These are phyloP conservation scores for Pezicula rhizophila DNA, from an alignment of 2,329 filamentous ascomycete genomes.

Conservation along the genomic window DNA sequence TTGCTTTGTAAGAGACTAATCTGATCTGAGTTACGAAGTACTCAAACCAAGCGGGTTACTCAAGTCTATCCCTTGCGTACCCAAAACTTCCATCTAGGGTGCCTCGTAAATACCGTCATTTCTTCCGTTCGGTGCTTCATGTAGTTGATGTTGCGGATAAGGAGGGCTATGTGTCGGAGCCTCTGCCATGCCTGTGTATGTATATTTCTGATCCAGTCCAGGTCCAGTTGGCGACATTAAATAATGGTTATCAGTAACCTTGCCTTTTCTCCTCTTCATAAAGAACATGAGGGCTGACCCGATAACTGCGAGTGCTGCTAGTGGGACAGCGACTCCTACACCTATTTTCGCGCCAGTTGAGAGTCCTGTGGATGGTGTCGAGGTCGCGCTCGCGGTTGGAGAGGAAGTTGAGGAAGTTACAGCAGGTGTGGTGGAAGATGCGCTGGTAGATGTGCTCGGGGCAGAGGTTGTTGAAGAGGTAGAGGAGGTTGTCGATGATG, in stretches of 20 bases:
- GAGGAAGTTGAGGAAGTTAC: background rate
- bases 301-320: background rate
- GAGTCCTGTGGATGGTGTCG: background rate
- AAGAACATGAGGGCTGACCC: background rate
- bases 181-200: background rate
- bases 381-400: background rate
- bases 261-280: background rate
- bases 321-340: background rate
- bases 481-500: background rate
- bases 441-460: background rate
- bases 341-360: background rate
- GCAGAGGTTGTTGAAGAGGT: background rate
- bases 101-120: background rate
- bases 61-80: too few relatives aligned
- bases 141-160: background rate
- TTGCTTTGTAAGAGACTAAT: too few relatives aligned
- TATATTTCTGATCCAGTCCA: background rate
- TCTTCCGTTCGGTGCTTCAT: background rate
- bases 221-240: background rate
- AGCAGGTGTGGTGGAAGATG: background rate
- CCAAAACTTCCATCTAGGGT: background rate
- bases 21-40: too few relatives aligned
- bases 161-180: background rate
- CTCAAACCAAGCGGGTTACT: too few relatives aligned
- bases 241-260: background rate